These are phyloP conservation scores for Debaryomyces fabryi DNA, from an alignment of 1,139 yeast species.

Conservation along the genomic window DNA sequence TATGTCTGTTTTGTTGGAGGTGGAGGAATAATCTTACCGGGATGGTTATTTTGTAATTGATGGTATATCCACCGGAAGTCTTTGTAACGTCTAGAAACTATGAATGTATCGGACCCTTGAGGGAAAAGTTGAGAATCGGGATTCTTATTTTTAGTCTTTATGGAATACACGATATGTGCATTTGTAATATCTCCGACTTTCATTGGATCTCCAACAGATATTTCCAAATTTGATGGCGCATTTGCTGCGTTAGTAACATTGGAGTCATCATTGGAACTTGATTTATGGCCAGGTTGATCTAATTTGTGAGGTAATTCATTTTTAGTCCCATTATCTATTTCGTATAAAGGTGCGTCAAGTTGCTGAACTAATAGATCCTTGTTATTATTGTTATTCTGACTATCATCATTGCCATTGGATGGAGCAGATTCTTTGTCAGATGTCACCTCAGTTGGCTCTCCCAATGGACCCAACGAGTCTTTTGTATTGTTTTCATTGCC, in stretches of 20 bases:
- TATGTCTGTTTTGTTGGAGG: constrained; percentile 93
- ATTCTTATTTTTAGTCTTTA: constrained; percentile 56
- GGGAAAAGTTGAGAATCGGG: constrained; percentile 26
- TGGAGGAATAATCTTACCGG: constrained; percentile 91
- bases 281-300: background rate
- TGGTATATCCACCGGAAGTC: constrained; percentile 90
- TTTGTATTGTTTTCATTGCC: constrained; percentile 14
- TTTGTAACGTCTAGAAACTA: constrained; percentile 75
- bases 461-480: constrained; percentile 48
- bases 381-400: constrained; percentile 2
- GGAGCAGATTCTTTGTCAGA: constrained; percentile 16
- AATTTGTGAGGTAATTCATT: constrained; percentile 15
- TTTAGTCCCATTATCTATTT: constrained; percentile 31
- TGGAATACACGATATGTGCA: constrained; percentile 87
- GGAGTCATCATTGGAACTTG: constrained; percentile 7
- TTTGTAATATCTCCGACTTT: constrained; percentile 89
- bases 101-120: constrained; percentile 34
- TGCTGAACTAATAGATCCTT: constrained; percentile 6
- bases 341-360: constrained; percentile 49
- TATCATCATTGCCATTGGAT: constrained; percentile 23
- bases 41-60: constrained; percentile 82
- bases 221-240: constrained; percentile 45
- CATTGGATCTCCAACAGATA: constrained; percentile 86
- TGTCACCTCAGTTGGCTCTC: constrained; percentile 19
- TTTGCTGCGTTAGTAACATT: constrained; percentile 1